Percentiles rank a stretch among this genome's conserved stretches.
Evolutionary conservation across 2,329 filamentous ascomycete species (phyloP).

Genomic region (Dothideomycetes sp.): DNA sequence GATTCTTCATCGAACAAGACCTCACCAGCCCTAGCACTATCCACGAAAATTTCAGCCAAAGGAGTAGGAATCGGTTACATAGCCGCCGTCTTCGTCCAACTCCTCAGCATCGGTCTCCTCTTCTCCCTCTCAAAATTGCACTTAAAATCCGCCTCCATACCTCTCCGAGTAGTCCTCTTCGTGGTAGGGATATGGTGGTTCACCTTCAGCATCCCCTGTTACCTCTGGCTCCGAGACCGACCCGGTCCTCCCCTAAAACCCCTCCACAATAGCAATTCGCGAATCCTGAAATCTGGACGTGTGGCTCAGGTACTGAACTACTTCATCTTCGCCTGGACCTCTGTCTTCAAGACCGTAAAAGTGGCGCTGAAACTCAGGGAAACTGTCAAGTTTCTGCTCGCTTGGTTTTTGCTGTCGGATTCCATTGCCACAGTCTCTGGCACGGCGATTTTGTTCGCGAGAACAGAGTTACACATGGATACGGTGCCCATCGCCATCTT

Average conservation of each 20-base stretch:
- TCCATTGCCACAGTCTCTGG: slow-evolving; percentile 87
- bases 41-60: slow-evolving; percentile 75
- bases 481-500: slow-evolving; percentile 78
- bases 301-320: slow-evolving; percentile 48
- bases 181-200: slow-evolving; percentile 84
- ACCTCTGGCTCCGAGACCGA: slow-evolving; percentile 71
- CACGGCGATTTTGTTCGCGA: slow-evolving; percentile 89
- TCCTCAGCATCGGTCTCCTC: slow-evolving; percentile 65
- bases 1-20: slow-evolving; percentile 11
- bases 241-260: slow-evolving; percentile 66
- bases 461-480: slow-evolving; percentile 80
- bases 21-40: slow-evolving; percentile 63
- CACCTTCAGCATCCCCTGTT: slow-evolving; percentile 72
- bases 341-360: slow-evolving; percentile 67
- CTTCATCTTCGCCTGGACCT: slow-evolving; percentile 70
- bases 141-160: slow-evolving; percentile 62
- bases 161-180: slow-evolving; percentile 72
- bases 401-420: slow-evolving; percentile 89
- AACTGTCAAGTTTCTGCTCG: slow-evolving; percentile 64
- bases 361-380: slow-evolving; percentile 61
- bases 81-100: slow-evolving; percentile 71
- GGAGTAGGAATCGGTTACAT: slow-evolving; percentile 87
- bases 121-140: slow-evolving; percentile 45
- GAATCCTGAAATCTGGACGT: not conserved
- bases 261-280: not conserved